Evolutionary conservation across 2,329 filamentous ascomycete species (phyloP).

Genomic region (Curvularia hawaiiensis): DNA sequence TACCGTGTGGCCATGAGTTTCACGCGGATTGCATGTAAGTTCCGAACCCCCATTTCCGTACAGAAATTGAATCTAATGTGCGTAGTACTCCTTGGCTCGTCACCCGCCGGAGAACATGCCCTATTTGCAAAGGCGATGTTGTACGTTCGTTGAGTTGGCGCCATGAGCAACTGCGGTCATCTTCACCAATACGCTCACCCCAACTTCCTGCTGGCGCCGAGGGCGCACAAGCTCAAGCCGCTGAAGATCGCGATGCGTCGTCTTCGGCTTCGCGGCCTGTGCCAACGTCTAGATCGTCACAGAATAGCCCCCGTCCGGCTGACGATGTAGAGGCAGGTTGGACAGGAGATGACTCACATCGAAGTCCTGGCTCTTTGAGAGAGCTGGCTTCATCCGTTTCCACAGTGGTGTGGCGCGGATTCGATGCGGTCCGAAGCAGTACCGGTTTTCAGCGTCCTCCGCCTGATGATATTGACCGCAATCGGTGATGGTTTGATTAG

Average conservation of each 20-base stretch:
- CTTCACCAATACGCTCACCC: slow-evolving; percentile 27
- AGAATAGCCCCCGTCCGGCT: slow-evolving; percentile 11
- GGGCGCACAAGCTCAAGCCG: slow-evolving; percentile 53
- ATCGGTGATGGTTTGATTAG: slow-evolving; percentile 30
- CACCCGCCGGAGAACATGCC: slow-evolving; percentile 92
- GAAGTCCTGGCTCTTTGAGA: slow-evolving; percentile 33
- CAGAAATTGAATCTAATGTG: slow-evolving; percentile 24
- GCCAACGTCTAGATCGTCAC: slow-evolving; percentile 31
- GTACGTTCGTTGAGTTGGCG: slow-evolving; percentile 59
- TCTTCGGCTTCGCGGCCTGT: slow-evolving; percentile 59
- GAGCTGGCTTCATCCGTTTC: slow-evolving; percentile 41
- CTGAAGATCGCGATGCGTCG: slow-evolving; percentile 53
- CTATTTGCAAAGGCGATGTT: slow-evolving; percentile 98
- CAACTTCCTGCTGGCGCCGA: slow-evolving; percentile 44
- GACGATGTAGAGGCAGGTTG: slow-evolving; percentile 44
- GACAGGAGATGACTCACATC: slow-evolving; percentile 46
- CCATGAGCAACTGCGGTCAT: slow-evolving; percentile 32
- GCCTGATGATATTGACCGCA: slow-evolving; percentile 41
- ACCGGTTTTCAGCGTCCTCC: slow-evolving; percentile 38
- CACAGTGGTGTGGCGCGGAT: slow-evolving; percentile 44
- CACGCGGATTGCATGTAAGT: slow-evolving; percentile 98
- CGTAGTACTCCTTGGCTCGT: slow-evolving; percentile 92
- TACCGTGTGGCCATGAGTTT: slow-evolving; percentile 97
- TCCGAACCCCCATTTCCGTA: neutral
- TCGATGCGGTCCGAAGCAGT: slow-evolving; percentile 39